phyloP scores from a whole-genome alignment of 2,329 filamentous ascomycete genomes.

The Ceratocystis papillata region DNA sequence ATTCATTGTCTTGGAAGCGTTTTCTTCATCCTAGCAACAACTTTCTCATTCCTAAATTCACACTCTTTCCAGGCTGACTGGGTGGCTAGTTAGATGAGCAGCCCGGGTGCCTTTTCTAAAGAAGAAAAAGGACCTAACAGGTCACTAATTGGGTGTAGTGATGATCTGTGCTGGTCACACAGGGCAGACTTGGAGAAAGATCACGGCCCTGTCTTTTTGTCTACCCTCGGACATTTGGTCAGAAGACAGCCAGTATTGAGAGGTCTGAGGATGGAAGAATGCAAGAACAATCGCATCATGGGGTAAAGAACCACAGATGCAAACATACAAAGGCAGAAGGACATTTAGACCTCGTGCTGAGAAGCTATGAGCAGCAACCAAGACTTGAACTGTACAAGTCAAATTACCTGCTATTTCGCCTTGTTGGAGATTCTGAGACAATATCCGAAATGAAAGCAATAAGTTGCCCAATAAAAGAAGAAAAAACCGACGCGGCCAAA shows the following conservation, averaged over 20 bases:
- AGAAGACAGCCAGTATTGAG: neutral
- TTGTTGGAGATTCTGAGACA: slow-evolving; percentile 7
- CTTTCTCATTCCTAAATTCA: neutral
- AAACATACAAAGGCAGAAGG: neutral
- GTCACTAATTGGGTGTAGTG: neutral
- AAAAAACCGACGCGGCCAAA: neutral
- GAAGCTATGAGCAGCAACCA: neutral
- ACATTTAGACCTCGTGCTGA: neutral
- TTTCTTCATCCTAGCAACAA: neutral
- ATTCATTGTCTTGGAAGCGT: neutral
- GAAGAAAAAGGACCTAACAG: neutral
- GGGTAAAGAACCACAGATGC: neutral
- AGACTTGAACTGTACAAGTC: neutral
- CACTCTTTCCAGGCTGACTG: neutral
- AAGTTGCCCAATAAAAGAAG: neutral
- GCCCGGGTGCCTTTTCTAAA: neutral
- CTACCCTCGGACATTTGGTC: neutral
- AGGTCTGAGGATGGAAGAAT: neutral
- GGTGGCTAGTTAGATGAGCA: neutral
- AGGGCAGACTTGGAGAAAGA: slow-evolving; percentile 5
- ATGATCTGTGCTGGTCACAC: slow-evolving; percentile 5
- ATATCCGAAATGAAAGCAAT: neutral
- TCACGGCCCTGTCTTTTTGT: neutral
- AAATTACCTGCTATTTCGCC: neutral
- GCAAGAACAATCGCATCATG: neutral